Evolutionary conservation across 139 green algal species (phyloP).

Genomic region (Penium margaritaceum): DNA sequence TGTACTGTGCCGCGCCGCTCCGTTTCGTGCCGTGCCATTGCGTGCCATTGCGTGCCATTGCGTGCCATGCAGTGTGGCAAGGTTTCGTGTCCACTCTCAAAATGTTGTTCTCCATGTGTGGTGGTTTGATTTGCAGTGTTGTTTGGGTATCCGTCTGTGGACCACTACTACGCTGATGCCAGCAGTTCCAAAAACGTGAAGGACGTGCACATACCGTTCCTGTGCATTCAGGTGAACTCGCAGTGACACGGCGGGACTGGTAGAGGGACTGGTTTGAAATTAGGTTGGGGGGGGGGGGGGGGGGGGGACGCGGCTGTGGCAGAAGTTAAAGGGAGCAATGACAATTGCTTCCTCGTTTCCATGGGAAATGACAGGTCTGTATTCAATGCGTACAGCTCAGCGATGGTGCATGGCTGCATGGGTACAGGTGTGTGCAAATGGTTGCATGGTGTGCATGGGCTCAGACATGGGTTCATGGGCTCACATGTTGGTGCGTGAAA

Average conservation of each 20-base stretch:
- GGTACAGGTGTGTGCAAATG: no score
- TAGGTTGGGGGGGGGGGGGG: no score
- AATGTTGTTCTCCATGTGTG: not conserved
- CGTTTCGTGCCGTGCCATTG: not conserved
- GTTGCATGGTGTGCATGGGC: no score
- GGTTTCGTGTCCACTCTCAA: not conserved
- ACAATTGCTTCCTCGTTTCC: not conserved
- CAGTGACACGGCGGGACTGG: no score
- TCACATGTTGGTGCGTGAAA: no score
- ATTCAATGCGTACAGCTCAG: no score
- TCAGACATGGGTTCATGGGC: no score
- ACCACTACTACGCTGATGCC: constrained; percentile 49
- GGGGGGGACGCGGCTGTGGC: not conserved
- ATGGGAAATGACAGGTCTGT: no score
- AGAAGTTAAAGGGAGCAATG: not conserved
- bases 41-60: not conserved
- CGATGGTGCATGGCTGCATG: no score
- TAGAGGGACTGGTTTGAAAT: no score
- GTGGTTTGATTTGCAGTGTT: constrained; percentile 33
- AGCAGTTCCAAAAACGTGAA: constrained; percentile 29
- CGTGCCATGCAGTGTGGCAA: not conserved
- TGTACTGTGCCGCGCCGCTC: not conserved
- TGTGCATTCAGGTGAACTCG: constrained; percentile 37
- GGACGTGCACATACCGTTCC: constrained; percentile 45
- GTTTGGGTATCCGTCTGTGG: constrained; percentile 48